Percentiles rank a stretch among this genome's conserved stretches.
Evolutionary conservation across 2,329 filamentous ascomycete genomes (phyloP).

Genomic region (Dendrostoma leiphaemia): DNA sequence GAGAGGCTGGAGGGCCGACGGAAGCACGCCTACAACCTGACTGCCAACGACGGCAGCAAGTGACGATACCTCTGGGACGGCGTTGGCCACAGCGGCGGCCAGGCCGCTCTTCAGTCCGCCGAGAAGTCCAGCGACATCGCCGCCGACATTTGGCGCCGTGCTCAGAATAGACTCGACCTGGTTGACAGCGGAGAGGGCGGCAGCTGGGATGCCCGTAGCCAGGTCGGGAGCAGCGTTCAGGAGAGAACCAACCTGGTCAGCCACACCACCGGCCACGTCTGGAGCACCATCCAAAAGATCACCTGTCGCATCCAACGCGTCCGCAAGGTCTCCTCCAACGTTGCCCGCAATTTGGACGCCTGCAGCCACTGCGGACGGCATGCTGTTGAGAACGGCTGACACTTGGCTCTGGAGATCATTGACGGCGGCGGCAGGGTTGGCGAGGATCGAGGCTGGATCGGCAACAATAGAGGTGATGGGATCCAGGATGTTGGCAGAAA

Average conservation of each 20-base stretch:
- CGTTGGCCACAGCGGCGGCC: slow-evolving; percentile 11
- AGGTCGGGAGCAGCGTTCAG: slow-evolving; percentile 15
- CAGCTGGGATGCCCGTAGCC: slow-evolving; percentile 18
- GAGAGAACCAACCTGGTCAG: slow-evolving; percentile 14
- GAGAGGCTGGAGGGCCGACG: slow-evolving; percentile 10
- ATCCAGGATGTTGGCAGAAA: slow-evolving; percentile 14
- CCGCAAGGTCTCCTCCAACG: slow-evolving; percentile 13
- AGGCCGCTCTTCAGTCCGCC: slow-evolving; percentile 6
- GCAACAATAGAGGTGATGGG: slow-evolving; percentile 14
- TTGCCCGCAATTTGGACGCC: slow-evolving; percentile 15
- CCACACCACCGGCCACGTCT: slow-evolving; percentile 14
- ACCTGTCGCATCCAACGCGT: slow-evolving; percentile 11
- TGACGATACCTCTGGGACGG: slow-evolving; percentile 9
- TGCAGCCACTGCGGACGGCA: slow-evolving; percentile 17
- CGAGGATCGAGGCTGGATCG: slow-evolving; percentile 11
- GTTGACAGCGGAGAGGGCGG: slow-evolving; percentile 12
- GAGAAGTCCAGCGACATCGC: slow-evolving; percentile 3
- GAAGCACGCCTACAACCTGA: slow-evolving; percentile 9
- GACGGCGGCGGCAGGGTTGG: slow-evolving; percentile 13
- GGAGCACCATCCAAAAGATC: slow-evolving; percentile 10
- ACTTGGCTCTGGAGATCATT: slow-evolving; percentile 12
- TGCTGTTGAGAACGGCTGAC: slow-evolving; percentile 10
- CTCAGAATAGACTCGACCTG: slow-evolving; percentile 12
- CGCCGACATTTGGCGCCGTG: neutral
- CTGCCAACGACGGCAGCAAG: slow-evolving; percentile 13